Evolutionary conservation across 2,329 filamentous ascomycete species (phyloP), one percentile per base, ranked within the genome.

Genomic region (Neonectria sp.): DNA sequence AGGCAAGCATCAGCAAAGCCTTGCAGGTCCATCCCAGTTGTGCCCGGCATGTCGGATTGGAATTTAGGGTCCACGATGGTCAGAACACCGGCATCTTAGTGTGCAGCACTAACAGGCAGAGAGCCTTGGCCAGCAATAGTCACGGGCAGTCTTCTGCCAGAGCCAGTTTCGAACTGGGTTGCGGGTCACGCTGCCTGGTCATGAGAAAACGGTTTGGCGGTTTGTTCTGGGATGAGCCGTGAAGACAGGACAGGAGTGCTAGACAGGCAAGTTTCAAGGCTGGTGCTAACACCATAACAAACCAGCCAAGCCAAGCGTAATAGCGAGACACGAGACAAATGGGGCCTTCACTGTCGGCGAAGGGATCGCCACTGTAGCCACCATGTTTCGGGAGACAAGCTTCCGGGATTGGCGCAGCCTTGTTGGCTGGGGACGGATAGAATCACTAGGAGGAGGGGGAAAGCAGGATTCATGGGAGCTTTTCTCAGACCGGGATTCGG

Each of bases 391-490:
- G 56, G 40, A 33, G 27, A 52, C 58, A 66, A 40, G 52, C 35
- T 57, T 61, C 63, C 53, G 58, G 63, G 63, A 52, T 58, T 66
- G 63, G 63, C 46, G 52, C 31, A 27, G 43, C 27, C 48, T 33
- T 21, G 15, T 31, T 65, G 59, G 51, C 21, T 35, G 21, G 13
- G 17, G 29, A 43, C 40, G 40, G 31, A 48, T 48, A 40, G 46
- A 53, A 24, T 2, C 8, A 52, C 33, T 40, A 43, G 43, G 37
- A 15, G 40, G 24, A 27, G 46, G 24, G 7, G 21, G 58, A 66
- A 66, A 62, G 63, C 63, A 66, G 63, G 63, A 62, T 66, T 66
- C 11, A 33, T 31, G 49, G 49, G 27, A 40, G n/a, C 51, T 6
- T 40, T 40, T 35, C 5, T 6, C 51, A 35, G 29, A 37, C 51